These are phyloP conservation scores for Colletotrichum tropicicola DNA, from an alignment of 2,329 filamentous ascomycete species.

Conservation along the genomic window DNA sequence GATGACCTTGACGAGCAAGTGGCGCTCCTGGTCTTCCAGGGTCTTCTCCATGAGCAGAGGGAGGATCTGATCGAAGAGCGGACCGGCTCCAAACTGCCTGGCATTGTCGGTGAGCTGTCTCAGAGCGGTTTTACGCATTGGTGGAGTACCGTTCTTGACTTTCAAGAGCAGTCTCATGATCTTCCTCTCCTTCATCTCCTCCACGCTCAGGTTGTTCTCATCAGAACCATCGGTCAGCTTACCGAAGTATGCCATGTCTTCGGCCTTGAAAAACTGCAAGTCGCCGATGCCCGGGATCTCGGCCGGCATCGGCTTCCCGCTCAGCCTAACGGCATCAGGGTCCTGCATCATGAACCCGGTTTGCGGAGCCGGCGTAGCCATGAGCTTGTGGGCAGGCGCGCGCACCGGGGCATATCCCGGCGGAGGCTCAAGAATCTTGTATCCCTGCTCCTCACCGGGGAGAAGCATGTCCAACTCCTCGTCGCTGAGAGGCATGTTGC, in stretches of 20 bases:
- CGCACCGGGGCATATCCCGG: conserved; percentile 90
- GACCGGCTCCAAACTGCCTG: conserved; percentile 90
- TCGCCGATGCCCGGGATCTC: conserved; percentile 97
- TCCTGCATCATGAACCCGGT: conserved; percentile 98
- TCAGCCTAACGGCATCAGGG: conserved; percentile 81
- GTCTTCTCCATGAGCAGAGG: conserved; percentile 98
- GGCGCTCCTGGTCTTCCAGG: conserved; percentile 95
- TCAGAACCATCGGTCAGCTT: conserved; percentile 95
- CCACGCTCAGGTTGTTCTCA: conserved; percentile 90
- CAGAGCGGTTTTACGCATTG: conserved; percentile 97
- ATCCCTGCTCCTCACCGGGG: conserved; percentile 87
- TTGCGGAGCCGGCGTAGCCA: conserved; percentile 77
- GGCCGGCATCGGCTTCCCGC: conserved; percentile 91
- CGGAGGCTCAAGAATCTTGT: conserved; percentile 89
- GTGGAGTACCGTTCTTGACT: conserved; percentile 98
- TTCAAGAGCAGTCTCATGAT: conserved; percentile 97
- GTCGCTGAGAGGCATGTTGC: conserved; percentile 86
- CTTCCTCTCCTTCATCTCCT: conserved; percentile 96
- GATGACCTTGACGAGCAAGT: conserved; percentile 98
- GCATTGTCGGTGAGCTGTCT: conserved; percentile 98
- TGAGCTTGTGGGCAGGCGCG: conserved; percentile 78
- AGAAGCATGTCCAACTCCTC: conserved; percentile 94
- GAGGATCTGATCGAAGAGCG: conserved; percentile 96
- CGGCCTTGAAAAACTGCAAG: conserved; percentile 96
- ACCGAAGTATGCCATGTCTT: conserved; percentile 98